Conservation (phyloP, 2,329 filamentous ascomycete species). For the Cladophialophora carrionii region DNA sequence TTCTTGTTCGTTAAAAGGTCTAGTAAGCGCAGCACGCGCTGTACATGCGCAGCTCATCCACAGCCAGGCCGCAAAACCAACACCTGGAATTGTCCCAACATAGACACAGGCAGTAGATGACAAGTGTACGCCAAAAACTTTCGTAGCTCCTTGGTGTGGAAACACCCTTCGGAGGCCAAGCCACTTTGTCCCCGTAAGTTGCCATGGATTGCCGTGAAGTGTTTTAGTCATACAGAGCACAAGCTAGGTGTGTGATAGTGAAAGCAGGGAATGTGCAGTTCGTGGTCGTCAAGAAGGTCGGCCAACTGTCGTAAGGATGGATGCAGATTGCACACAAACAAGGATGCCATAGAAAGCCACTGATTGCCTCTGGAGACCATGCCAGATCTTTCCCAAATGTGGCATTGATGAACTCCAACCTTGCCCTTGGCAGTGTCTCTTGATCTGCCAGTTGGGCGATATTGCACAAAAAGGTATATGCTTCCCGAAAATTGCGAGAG, state of each 20-base stretch:
- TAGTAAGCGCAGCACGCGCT: not conserved
- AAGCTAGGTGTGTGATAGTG: not conserved
- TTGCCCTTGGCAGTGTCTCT: slow-evolving; percentile 9
- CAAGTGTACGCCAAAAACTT: not conserved
- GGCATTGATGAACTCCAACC: not conserved
- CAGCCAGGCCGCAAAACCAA: not conserved
- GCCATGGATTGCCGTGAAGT: not conserved
- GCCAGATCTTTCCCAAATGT: slow-evolving; percentile 2
- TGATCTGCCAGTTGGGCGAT: not conserved
- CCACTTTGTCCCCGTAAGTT: not conserved
- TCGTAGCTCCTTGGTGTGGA: not conserved
- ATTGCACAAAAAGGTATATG: slow-evolving; percentile 15
- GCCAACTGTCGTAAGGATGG: slow-evolving; percentile 3
- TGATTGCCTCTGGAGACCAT: not conserved
- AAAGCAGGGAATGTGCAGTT: not conserved
- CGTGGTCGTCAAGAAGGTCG: not conserved
- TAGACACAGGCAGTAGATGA: not conserved
- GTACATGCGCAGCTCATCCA: not conserved
- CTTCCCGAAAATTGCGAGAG: slow-evolving; percentile 1
- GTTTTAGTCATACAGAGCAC: not conserved
- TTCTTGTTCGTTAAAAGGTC: not conserved
- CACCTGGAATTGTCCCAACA: not conserved
- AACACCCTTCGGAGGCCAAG: no score
- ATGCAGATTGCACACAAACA: not conserved
- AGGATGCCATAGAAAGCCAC: not conserved